phyloP scores from a whole-genome alignment of 768 basidiomycete species.

The Collybia sp. region DNA sequence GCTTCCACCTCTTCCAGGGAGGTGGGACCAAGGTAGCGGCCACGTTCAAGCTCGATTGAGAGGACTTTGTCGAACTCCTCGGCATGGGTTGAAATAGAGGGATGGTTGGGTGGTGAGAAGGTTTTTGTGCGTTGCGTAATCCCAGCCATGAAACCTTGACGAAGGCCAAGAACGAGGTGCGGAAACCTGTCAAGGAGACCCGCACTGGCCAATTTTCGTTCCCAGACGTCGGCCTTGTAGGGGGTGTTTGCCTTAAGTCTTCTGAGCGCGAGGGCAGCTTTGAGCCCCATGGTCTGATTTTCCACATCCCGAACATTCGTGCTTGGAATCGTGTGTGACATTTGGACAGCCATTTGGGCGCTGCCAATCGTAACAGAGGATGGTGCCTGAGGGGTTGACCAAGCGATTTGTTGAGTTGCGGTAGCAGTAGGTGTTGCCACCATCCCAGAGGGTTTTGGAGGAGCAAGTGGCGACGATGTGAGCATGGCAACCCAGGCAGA shows the following conservation, averaged over 20 bases:
- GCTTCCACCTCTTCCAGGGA: constrained; percentile 6
- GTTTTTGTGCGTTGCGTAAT: constrained; percentile 9
- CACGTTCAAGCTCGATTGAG: constrained; percentile 4
- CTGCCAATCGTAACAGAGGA: too few species aligned
- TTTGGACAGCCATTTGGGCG: too few species aligned
- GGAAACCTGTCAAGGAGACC: constrained; percentile 11
- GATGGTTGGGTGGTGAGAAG: constrained; percentile 12
- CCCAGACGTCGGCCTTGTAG: constrained; percentile 11
- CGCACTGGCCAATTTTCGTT: not conserved
- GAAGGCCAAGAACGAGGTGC: constrained; percentile 8
- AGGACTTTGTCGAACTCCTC: constrained; percentile 7
- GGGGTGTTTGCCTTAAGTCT: constrained; percentile 11
- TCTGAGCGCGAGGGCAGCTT: constrained; percentile 18
- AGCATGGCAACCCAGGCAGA: too few species aligned
- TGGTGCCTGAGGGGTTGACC: too few species aligned
- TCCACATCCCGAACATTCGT: constrained; percentile 22
- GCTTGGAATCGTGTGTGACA: too few species aligned
- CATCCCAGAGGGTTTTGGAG: too few species aligned
- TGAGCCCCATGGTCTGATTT: constrained; percentile 16
- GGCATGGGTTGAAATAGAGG: constrained; percentile 2
- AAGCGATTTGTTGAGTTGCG: too few species aligned
- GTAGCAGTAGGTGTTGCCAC: too few species aligned
- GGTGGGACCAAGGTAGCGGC: constrained; percentile 14
- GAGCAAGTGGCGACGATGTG: too few species aligned
- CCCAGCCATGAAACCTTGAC: constrained; percentile 14